Percentiles rank a stretch among this genome's conserved stretches.
These are phyloP conservation scores for Penicillium turbatum DNA, from an alignment of 495 filamentous ascomycete genomes.

Conservation along the genomic window DNA sequence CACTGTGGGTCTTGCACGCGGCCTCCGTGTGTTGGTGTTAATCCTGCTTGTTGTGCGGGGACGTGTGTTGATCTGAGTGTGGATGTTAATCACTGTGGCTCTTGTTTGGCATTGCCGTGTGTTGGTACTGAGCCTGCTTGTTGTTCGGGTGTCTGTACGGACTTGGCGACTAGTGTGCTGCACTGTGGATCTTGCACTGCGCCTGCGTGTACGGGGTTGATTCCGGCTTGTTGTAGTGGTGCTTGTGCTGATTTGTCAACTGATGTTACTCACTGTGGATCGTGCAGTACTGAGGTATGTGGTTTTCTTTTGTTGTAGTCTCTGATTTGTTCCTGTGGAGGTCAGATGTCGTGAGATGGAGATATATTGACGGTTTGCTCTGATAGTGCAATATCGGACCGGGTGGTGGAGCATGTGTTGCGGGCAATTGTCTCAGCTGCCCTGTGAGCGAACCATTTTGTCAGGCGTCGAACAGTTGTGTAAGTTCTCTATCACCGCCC, in stretches of 20 bases:
- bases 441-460: constrained; percentile 13
- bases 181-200: constrained; percentile 4
- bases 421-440: constrained; percentile 12
- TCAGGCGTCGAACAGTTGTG: constrained; percentile 13
- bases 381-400: constrained; percentile 13
- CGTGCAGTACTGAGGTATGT: constrained; percentile 9
- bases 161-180: neutral
- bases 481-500: constrained; percentile 2
- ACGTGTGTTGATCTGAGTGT: constrained; percentile 14
- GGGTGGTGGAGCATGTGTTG: constrained; percentile 17
- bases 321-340: no score
- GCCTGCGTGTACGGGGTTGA: constrained; percentile 4
- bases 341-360: no score
- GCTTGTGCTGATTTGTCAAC: constrained; percentile 10
- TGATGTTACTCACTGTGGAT: constrained; percentile 11
- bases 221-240: constrained; percentile 16
- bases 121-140: neutral
- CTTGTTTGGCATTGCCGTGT: constrained; percentile 12
- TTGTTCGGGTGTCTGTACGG: neutral
- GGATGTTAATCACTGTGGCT: constrained; percentile 11
- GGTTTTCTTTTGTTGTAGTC: neutral
- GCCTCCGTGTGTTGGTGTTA: constrained; percentile 1
- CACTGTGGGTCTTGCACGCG: constrained; percentile 10
- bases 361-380: neutral
- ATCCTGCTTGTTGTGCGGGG: constrained; percentile 10